A percentile compares a stretch with the other conserved stretches of the same genome.
These are phyloP conservation scores for Trichoderma erinaceum DNA, from an alignment of 495 filamentous ascomycete species.

Conservation along the genomic window DNA sequence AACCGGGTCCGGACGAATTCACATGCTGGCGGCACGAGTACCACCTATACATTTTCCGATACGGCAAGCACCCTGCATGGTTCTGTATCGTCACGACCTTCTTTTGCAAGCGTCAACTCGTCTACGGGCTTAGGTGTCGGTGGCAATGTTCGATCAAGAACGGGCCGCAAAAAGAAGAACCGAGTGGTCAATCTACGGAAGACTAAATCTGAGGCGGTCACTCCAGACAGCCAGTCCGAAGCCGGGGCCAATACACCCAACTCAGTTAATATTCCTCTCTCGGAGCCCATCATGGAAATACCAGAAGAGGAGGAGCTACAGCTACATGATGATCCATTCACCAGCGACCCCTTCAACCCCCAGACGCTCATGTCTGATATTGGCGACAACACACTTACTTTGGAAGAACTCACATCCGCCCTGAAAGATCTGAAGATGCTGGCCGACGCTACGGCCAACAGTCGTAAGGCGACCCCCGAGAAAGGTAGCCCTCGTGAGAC, in stretches of 20 bases:
- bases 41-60: constrained; percentile 58
- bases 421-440: background rate
- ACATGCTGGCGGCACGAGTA: constrained; percentile 48
- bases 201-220: constrained; percentile 42
- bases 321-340: background rate
- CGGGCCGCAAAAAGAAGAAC: constrained; percentile 78
- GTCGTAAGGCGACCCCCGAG: background rate
- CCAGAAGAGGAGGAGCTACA: constrained; percentile 35
- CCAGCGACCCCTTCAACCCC: background rate
- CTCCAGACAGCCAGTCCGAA: constrained; percentile 26
- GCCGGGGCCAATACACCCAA: constrained; percentile 18
- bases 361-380: background rate
- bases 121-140: constrained; percentile 59
- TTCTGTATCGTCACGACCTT: constrained; percentile 40
- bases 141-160: constrained; percentile 57
- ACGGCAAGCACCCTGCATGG: constrained; percentile 45
- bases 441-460: constrained; percentile 10
- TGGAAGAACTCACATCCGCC: background rate
- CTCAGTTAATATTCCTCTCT: constrained; percentile 37
- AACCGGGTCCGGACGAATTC: constrained; percentile 56
- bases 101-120: constrained; percentile 42
- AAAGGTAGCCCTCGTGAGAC: constrained; percentile 10
- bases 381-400: background rate
- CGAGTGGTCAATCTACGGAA: constrained; percentile 87
- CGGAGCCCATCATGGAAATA: constrained; percentile 43